A percentile compares a stretch with the other conserved stretches of the same genome.
These are phyloP conservation scores for Plasmodium fragile DNA, from an alignment of 169 alveolate genomes.

Conservation along the genomic window DNA sequence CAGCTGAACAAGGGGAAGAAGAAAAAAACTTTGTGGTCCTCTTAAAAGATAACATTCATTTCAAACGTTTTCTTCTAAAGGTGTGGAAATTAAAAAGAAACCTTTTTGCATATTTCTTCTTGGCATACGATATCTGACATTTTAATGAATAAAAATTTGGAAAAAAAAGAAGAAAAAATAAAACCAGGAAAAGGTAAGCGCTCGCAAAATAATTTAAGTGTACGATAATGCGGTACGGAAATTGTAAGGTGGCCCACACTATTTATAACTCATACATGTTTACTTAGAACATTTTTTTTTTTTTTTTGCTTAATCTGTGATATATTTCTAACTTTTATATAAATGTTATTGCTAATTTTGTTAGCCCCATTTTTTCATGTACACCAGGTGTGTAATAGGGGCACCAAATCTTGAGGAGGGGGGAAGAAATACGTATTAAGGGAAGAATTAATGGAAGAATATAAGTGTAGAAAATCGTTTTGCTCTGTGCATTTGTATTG, in stretches of 20 bases:
- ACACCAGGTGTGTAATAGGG: not conserved
- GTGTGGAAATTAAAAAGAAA: not conserved
- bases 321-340: not conserved
- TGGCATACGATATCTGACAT: not conserved
- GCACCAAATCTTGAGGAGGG: not conserved
- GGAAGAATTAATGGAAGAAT: not conserved
- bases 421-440: not conserved
- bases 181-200: not conserved
- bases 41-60: not conserved
- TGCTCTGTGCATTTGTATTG: not conserved
- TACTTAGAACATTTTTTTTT: not conserved
- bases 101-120: not conserved
- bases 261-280: not conserved
- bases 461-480: not conserved
- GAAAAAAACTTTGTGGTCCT: not conserved
- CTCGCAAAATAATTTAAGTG: not conserved
- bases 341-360: not conserved
- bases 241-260: not conserved
- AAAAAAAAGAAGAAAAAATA: not conserved
- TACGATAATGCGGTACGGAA: not conserved
- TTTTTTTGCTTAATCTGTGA: not conserved
- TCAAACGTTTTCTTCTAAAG: not conserved
- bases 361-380: not conserved
- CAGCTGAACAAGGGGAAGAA: not conserved
- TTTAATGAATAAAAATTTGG: not conserved